Percentiles rank a stretch among this genome's conserved stretches.
Evolutionary conservation across 2,329 filamentous ascomycete species (phyloP).

Genomic region (Pleoardoris graminearum): DNA sequence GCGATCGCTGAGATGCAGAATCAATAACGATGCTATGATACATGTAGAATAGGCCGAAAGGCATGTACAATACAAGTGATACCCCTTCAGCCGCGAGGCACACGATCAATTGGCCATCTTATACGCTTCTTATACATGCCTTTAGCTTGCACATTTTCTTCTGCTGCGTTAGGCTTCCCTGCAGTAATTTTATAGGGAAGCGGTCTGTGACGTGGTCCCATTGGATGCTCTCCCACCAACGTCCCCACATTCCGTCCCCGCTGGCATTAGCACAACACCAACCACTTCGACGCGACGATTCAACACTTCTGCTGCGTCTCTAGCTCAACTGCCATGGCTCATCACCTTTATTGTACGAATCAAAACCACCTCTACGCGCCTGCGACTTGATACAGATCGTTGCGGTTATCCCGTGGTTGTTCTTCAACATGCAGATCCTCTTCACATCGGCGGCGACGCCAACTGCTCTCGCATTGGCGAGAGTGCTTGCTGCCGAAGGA

Average conservation of each 20-base stretch:
- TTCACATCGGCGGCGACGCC: constrained; percentile 14
- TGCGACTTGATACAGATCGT: not conserved
- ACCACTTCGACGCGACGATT: constrained; percentile 6
- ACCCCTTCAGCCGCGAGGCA: constrained; percentile 5
- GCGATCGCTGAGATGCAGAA: constrained; percentile 13
- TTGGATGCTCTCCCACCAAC: not conserved
- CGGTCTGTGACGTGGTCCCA: constrained; percentile 2
- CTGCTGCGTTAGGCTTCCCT: not conserved
- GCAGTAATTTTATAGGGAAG: not conserved
- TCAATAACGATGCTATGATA: constrained; percentile 3
- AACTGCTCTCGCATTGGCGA: constrained; percentile 13
- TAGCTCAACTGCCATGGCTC: not conserved
- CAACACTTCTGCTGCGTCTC: not conserved
- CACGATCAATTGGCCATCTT: not conserved
- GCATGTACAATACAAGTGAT: constrained; percentile 18
- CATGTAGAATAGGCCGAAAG: constrained; percentile 8
- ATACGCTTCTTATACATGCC: not conserved
- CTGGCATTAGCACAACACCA: constrained; percentile 4
- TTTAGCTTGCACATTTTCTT: not conserved
- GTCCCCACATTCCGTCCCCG: not conserved
- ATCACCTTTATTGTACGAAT: not conserved
- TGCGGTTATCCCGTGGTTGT: not conserved
- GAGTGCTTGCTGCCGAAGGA: constrained; percentile 12
- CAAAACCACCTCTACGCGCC: not conserved
- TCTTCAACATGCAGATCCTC: constrained; percentile 11